Evolutionary conservation across 1,139 yeast genomes (phyloP), one percentile per base, ranked within the genome.

Genomic region (Martiniozyma asiatica): DNA sequence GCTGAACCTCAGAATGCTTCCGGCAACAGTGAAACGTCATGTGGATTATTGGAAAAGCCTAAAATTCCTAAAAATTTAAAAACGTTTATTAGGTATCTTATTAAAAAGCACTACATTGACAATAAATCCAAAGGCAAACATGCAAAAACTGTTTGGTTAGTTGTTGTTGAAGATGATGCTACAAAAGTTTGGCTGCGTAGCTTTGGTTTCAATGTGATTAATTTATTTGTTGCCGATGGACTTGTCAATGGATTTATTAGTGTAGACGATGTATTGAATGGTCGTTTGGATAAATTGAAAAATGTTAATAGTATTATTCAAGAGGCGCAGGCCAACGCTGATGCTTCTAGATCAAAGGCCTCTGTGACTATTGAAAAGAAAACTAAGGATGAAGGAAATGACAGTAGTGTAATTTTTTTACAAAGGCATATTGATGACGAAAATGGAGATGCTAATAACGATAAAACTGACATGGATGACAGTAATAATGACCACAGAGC

Each of bases 121-220:
- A 46, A 49, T 26, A 43, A 47, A 14, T 29, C 29, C 11, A 27
- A 20, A 5, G 25, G 26, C 1, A 18, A 17, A 1, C 10, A 24
- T 7, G 30, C 32, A 9, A 46, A 42, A 14, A 55, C 56, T 25
- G 49, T 59, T 20, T 73, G 79, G 79, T 54, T 53, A 27, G 50
- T 72, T 19, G 60, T 72, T 5, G 63, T 76, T 3, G 80, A 73
- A 45, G 78, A 73, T 38, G 45, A 62, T 1, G 55, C 63, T 5
- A 62, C 73, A 5, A 56, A 58, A 24, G 58, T 65, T 6, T 73
- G 80, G 79, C 61, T 67, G n/a, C 52, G 55, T 26, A 60, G 74
- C 37, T 73, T 59, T 46, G 73, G 73, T 4, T 25, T 29, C 6
- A 15, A 29, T 17, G 25, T 25, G 6, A 16, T 24, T 17, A 22